Conservation (phyloP, 106 monocot genomes). For the Agapanthus africanus region DNA sequence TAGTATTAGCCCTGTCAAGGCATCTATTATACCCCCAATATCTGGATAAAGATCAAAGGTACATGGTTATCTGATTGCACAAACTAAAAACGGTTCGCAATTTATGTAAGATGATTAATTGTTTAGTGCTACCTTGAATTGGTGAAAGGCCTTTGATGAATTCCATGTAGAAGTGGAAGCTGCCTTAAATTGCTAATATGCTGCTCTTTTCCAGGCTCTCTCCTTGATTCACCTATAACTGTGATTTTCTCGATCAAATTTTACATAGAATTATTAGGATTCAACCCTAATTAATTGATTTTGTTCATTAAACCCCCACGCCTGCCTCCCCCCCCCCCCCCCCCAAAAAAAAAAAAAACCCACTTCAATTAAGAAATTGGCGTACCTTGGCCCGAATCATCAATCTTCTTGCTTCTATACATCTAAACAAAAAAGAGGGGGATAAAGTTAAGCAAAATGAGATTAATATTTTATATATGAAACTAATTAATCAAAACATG, state of each 20-base stretch:
- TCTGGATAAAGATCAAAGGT: too few species aligned
- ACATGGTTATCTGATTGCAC: too few species aligned
- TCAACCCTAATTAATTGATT: not conserved
- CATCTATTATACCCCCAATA: constrained; percentile 13
- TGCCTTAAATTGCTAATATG: constrained; percentile 22
- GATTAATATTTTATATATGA: too few species aligned
- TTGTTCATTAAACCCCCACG: not conserved
- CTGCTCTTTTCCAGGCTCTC: constrained; percentile 5
- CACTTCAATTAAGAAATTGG: too few species aligned
- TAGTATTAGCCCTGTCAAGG: not conserved
- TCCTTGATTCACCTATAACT: constrained; percentile 17
- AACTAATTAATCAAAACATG: too few species aligned
- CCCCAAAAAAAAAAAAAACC: too few species aligned
- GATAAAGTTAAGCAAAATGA: too few species aligned
- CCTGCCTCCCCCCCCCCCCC: too few species aligned
- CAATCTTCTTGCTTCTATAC: constrained; percentile 75
- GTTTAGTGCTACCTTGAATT: constrained; percentile 26
- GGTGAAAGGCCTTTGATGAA: constrained; percentile 4
- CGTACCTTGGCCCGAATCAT: constrained; percentile 50
- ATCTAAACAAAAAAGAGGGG: constrained; percentile 22
- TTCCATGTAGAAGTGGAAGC: constrained; percentile 24
- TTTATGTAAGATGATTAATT: too few species aligned
- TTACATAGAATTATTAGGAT: not conserved
- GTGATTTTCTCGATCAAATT: not conserved
- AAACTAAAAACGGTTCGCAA: too few species aligned